These are phyloP conservation scores for Ambrosia artemisiifolia DNA, from an alignment of 129 eudicot species.

Conservation along the genomic window DNA sequence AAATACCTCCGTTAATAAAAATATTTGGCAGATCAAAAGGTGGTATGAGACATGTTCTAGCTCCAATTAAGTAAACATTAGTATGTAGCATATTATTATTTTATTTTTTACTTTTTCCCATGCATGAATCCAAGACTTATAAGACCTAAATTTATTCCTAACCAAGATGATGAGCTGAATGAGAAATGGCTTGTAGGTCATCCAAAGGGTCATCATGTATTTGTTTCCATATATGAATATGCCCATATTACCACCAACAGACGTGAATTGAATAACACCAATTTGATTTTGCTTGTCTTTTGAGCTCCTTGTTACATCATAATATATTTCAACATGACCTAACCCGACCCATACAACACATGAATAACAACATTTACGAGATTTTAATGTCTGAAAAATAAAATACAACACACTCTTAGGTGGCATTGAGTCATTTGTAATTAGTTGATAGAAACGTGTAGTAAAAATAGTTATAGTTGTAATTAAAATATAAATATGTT, in stretches of 20 bases:
- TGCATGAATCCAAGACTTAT: background rate
- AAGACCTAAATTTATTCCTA: background rate
- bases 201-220: slow-evolving; percentile 13
- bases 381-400: background rate
- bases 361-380: background rate
- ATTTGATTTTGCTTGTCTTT: background rate
- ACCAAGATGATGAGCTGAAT: slow-evolving; percentile 1
- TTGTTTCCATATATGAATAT: slow-evolving; percentile 6
- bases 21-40: too few species aligned
- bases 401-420: background rate
- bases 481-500: background rate
- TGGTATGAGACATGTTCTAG: too few species aligned
- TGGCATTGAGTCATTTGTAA: background rate
- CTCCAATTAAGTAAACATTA: too few species aligned
- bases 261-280: background rate
- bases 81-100: background rate
- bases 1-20: too few species aligned
- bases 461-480: background rate
- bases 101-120: background rate
- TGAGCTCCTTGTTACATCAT: background rate
- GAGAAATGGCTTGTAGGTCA: background rate
- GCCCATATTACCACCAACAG: background rate
- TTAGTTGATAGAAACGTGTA: too few species aligned
- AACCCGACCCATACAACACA: background rate
- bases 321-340: background rate